Conservation (phyloP, 352 stramenopile genomes). For the Phytopythium helicoides region DNA sequence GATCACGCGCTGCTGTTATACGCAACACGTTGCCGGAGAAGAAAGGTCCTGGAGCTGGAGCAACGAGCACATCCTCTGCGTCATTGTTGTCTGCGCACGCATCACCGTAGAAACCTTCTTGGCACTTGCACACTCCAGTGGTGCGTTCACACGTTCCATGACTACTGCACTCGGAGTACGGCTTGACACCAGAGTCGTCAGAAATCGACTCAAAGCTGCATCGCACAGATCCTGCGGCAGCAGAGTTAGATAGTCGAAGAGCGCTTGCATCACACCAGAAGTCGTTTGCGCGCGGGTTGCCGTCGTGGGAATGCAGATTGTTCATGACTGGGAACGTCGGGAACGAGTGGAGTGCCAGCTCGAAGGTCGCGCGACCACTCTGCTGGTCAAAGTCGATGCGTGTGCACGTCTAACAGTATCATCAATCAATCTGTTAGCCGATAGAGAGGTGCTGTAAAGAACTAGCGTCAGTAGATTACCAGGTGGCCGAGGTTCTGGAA, state of each 20-base stretch:
- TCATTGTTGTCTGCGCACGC: slow-evolving; percentile 68
- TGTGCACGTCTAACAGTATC: slow-evolving; percentile 26
- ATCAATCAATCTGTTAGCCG: not conserved
- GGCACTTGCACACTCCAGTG: slow-evolving; percentile 52
- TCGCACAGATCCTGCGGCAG: slow-evolving; percentile 4
- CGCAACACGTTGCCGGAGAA: slow-evolving; percentile 70
- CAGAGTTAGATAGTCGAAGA: not conserved
- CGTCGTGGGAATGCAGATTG: slow-evolving; percentile 68
- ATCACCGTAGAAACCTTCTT: slow-evolving; percentile 67
- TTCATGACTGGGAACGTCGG: slow-evolving; percentile 77
- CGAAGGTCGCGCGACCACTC: slow-evolving; percentile 28
- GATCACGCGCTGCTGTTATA: slow-evolving; percentile 38
- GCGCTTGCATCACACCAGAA: slow-evolving; percentile 53
- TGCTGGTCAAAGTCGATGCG: slow-evolving; percentile 28
- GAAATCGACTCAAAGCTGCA: slow-evolving; percentile 48
- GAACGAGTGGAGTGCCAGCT: slow-evolving; percentile 65
- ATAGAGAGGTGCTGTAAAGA: too few relatives aligned
- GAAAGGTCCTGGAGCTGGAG: slow-evolving; percentile 46
- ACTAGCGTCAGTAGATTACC: too few relatives aligned
- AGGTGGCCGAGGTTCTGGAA: slow-evolving; percentile 73
- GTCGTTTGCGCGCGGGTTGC: slow-evolving; percentile 44
- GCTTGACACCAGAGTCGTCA: slow-evolving; percentile 44
- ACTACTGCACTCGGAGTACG: slow-evolving; percentile 57
- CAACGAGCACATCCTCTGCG: slow-evolving; percentile 55
- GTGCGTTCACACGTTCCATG: slow-evolving; percentile 51